Evolutionary conservation across 2,329 filamentous ascomycete genomes (phyloP).

Genomic region (Pseudopithomyces maydicus): DNA sequence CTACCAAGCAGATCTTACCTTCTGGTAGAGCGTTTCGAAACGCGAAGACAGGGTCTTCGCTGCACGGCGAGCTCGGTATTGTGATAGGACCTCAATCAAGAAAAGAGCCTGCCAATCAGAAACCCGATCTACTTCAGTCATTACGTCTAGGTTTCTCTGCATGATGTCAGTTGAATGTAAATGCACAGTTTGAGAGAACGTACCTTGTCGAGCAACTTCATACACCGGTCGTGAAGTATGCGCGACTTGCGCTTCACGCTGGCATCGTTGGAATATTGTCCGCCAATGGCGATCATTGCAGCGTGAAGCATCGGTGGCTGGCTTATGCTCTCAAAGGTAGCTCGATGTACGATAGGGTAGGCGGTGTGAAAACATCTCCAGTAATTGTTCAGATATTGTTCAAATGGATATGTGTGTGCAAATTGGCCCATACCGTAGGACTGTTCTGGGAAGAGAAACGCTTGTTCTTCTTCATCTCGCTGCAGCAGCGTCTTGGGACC

Average conservation of each 20-base stretch:
- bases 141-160: constrained; percentile 33
- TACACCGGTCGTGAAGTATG: constrained; percentile 48
- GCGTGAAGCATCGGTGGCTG: constrained; percentile 51
- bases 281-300: constrained; percentile 52
- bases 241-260: constrained; percentile 43
- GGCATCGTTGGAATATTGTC: constrained; percentile 44
- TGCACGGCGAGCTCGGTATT: constrained; percentile 48
- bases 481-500: constrained; percentile 39
- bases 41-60: constrained; percentile 42
- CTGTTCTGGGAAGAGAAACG: constrained; percentile 41
- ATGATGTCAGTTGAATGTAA: constrained; percentile 19
- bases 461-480: constrained; percentile 43
- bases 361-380: constrained; percentile 53
- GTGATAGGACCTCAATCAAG: constrained; percentile 49
- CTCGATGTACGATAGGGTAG: constrained; percentile 51
- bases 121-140: constrained; percentile 34
- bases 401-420: constrained; percentile 37
- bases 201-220: constrained; percentile 48
- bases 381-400: constrained; percentile 51
- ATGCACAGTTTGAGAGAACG: background rate
- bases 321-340: constrained; percentile 42
- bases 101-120: constrained; percentile 52
- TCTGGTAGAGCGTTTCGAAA: constrained; percentile 45
- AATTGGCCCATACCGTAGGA: constrained; percentile 46
- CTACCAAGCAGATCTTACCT: constrained; percentile 23